Conservation (phyloP, 768 basidiomycete genomes). For the Trametes meyenii region DNA sequence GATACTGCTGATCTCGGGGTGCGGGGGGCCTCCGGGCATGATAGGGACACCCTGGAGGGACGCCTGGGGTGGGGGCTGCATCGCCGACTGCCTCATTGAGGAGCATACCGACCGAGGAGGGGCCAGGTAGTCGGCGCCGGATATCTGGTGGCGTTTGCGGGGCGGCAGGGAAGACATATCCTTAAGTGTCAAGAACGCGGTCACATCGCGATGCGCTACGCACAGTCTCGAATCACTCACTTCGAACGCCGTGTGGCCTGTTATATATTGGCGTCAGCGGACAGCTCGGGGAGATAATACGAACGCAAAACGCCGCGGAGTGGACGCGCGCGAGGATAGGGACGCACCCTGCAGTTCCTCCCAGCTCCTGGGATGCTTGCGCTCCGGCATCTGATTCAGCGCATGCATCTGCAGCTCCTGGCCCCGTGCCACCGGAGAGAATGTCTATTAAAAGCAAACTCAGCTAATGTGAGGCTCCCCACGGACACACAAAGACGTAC, state of each 20-base stretch:
- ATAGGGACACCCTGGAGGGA: constrained; percentile 19
- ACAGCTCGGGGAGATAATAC: not conserved
- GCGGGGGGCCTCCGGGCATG: constrained; percentile 17
- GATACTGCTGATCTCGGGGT: constrained; percentile 19
- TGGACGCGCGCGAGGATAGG: not conserved
- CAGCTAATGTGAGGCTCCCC: not conserved
- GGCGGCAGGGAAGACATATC: constrained; percentile 31
- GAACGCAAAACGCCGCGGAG: not conserved
- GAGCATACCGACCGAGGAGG: constrained; percentile 25
- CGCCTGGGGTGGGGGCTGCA: constrained; percentile 12
- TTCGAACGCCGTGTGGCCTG: constrained; percentile 28
- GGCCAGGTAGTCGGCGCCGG: constrained; percentile 23
- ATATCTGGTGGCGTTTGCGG: constrained; percentile 32
- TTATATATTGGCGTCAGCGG: not conserved
- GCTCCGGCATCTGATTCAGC: constrained; percentile 25
- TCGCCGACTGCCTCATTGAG: constrained; percentile 24
- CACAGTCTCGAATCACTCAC: constrained; percentile 27
- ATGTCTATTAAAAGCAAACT: constrained; percentile 18
- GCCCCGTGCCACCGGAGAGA: constrained; percentile 18
- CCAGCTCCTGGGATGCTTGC: constrained; percentile 34
- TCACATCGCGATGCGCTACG: constrained; percentile 18
- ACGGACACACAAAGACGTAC: constrained; percentile 12
- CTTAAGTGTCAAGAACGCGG: constrained; percentile 23
- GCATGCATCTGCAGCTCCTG: constrained; percentile 30
- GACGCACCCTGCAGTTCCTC: constrained; percentile 30